A percentile compares a stretch with the other conserved stretches of the same genome.
Evolutionary conservation across 108 stramenopile genomes (phyloP).

Genomic region (Stephanodiscus triporus): DNA sequence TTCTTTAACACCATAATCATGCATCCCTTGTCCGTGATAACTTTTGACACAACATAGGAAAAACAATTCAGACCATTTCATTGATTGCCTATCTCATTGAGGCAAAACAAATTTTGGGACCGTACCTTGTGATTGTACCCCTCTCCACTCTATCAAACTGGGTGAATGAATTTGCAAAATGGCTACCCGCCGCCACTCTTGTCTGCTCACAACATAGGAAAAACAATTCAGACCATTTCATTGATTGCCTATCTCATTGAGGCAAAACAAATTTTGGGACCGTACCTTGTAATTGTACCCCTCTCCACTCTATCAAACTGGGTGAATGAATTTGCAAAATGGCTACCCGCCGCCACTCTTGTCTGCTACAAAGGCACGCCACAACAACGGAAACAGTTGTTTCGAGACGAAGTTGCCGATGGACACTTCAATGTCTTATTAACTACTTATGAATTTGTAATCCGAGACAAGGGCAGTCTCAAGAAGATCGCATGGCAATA

Average conservation of each 20-base stretch:
- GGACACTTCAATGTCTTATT: conserved; percentile 89
- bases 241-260: conserved; percentile 90
- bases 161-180: conserved; percentile 86
- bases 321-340: conserved; percentile 86
- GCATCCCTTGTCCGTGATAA: background rate
- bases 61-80: conserved; percentile 95
- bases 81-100: conserved; percentile 90
- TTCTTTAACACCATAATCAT: conserved; percentile 12
- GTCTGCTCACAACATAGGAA: conserved; percentile 75
- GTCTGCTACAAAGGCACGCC: conserved; percentile 81
- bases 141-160: conserved; percentile 91
- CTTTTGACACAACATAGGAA: conserved; percentile 52
- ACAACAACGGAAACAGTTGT: conserved; percentile 70
- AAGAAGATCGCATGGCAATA: conserved; percentile 84
- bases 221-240: conserved; percentile 95
- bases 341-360: conserved; percentile 67
- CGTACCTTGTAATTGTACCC: conserved; percentile 92
- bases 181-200: conserved; percentile 67
- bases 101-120: conserved; percentile 76
- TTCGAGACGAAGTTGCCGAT: conserved; percentile 73
- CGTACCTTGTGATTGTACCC: conserved; percentile 92
- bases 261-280: conserved; percentile 76
- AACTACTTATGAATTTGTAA: conserved; percentile 94
- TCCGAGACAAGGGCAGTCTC: conserved; percentile 86
- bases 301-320: conserved; percentile 91